These are phyloP conservation scores for Rhizophlyctis rosea DNA, from an alignment of 192 early-diverging fungal genomes.

Conservation along the genomic window DNA sequence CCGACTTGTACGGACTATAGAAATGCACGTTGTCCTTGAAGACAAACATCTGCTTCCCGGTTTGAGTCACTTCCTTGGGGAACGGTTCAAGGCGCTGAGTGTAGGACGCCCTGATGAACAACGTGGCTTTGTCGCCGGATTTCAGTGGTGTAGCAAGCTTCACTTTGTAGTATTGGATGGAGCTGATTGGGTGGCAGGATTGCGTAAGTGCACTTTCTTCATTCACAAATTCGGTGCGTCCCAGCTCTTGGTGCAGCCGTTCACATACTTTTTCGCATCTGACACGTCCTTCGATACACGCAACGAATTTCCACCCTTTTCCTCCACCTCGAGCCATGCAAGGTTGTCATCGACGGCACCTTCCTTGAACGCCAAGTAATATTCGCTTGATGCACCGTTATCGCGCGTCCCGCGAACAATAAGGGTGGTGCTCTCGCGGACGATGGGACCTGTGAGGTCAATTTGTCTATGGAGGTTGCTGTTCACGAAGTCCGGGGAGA, in stretches of 20 bases:
- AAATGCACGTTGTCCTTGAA: conserved; percentile 63
- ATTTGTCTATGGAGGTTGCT: conserved; percentile 59
- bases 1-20: conserved; percentile 60
- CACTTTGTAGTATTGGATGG: conserved; percentile 18
- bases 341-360: conserved; percentile 20
- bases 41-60: conserved; percentile 62
- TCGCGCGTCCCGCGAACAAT: conserved; percentile 42
- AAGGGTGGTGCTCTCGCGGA: conserved; percentile 46
- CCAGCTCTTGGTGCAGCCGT: background rate
- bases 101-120: conserved; percentile 31
- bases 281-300: conserved; percentile 15
- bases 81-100: conserved; percentile 34
- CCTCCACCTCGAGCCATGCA: conserved; percentile 32
- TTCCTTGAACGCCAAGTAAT: conserved; percentile 23
- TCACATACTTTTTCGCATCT: conserved; percentile 7
- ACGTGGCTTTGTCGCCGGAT: conserved; percentile 21
- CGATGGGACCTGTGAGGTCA: conserved; percentile 53
- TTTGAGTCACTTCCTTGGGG: conserved; percentile 53
- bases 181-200: background rate
- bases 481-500: conserved; percentile 35
- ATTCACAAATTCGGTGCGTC: background rate
- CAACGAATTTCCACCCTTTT: conserved; percentile 7
- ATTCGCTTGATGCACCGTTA: conserved; percentile 23
- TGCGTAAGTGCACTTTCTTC: background rate
- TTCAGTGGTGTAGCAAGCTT: conserved; percentile 19